These are phyloP conservation scores for Auriscalpium orientale DNA, from an alignment of 768 basidiomycete genomes.

Conservation along the genomic window DNA sequence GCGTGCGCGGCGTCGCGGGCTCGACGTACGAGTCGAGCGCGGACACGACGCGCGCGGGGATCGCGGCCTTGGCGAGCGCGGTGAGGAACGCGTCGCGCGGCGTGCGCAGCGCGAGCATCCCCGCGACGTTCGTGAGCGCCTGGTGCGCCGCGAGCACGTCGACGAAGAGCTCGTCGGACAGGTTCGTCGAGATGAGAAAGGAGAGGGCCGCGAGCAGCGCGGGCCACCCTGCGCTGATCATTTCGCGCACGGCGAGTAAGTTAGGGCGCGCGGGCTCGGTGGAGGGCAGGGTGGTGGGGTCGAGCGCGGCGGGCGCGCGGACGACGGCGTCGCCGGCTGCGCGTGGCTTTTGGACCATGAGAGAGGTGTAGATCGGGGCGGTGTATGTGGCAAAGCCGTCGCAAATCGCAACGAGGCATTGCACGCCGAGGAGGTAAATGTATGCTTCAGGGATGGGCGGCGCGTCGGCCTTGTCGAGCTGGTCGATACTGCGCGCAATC, in stretches of 20 bases:
- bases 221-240: slow-evolving; percentile 89
- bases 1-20: slow-evolving; percentile 52
- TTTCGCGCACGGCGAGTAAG: slow-evolving; percentile 59
- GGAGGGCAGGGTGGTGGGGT: slow-evolving; percentile 45
- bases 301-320: slow-evolving; percentile 67
- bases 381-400: slow-evolving; percentile 77
- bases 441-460: slow-evolving; percentile 92
- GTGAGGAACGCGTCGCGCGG: slow-evolving; percentile 92
- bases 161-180: slow-evolving; percentile 87
- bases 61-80: slow-evolving; percentile 82
- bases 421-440: slow-evolving; percentile 84
- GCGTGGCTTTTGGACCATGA: slow-evolving; percentile 58
- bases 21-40: slow-evolving; percentile 60
- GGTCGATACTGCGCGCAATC: slow-evolving; percentile 68
- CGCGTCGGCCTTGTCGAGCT: slow-evolving; percentile 94
- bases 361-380: slow-evolving; percentile 64
- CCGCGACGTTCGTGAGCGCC: slow-evolving; percentile 79
- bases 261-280: slow-evolving; percentile 48
- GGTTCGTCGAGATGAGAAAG: slow-evolving; percentile 82
- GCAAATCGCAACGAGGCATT: slow-evolving; percentile 79
- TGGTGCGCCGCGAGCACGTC: slow-evolving; percentile 80
- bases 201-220: slow-evolving; percentile 85
- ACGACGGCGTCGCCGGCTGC: slow-evolving; percentile 55
- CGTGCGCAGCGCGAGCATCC: slow-evolving; percentile 78
- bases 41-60: slow-evolving; percentile 85